phyloP scores from a whole-genome alignment of 73 alveolate genomes.

The Paramecium primaurelia region DNA sequence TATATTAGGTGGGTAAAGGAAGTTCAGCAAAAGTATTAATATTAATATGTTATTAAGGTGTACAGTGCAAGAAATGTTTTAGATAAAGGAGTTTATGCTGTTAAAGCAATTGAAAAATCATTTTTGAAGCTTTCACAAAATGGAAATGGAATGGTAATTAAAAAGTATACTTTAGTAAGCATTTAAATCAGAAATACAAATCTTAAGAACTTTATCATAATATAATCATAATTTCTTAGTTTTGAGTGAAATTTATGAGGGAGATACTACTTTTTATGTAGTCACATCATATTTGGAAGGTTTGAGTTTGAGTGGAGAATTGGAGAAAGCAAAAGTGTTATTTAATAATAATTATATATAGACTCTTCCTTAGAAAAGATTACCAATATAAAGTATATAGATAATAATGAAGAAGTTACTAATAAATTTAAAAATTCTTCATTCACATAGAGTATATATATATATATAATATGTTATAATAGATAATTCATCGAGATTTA shows the following conservation, averaged over 20 bases:
- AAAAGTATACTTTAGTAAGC: neutral
- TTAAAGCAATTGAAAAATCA: constrained; percentile 22
- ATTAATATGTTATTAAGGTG: neutral
- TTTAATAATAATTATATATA: neutral
- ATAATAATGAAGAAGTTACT: neutral
- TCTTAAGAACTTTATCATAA: neutral
- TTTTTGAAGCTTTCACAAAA: neutral
- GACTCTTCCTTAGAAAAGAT: neutral
- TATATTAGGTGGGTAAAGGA: constrained; percentile 6
- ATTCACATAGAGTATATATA: constrained; percentile 39
- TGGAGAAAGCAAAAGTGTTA: constrained; percentile 7
- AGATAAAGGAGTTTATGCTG: constrained; percentile 12
- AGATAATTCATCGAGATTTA: constrained; percentile 59
- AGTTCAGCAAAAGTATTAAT: neutral
- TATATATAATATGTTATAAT: neutral
- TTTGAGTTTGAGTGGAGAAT: neutral
- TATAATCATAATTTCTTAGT: neutral
- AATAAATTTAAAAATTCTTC: neutral
- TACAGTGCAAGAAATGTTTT: constrained; percentile 8
- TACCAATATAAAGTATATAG: neutral
- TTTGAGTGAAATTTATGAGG: constrained; percentile 15
- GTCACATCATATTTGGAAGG: neutral
- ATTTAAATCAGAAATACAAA: neutral
- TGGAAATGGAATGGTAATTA: constrained; percentile 28
- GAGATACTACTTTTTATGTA: neutral